Evolutionary conservation across 1,139 yeast species (phyloP), one percentile per base, ranked within the genome.

Genomic region (Nakaseomyces bracarensis): DNA sequence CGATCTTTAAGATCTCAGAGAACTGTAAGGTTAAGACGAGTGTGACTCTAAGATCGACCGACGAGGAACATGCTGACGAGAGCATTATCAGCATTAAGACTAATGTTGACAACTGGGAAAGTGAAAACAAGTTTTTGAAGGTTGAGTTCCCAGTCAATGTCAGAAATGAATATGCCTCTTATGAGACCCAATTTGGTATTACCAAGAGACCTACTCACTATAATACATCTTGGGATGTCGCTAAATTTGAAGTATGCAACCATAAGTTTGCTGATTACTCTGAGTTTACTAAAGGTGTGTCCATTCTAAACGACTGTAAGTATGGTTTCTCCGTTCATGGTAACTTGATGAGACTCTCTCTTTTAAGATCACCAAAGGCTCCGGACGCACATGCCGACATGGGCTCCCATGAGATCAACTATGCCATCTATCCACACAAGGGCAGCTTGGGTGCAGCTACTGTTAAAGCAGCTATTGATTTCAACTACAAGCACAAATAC

Each of bases 301-400:
- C 94, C 0, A 65, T 91, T 20, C 61, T 91, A 55, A 91, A 89
- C 60, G 81, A 86, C 63, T 74, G 79, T 60, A 91, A 91, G 64
- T 91, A 87, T 56, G 97, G 97, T 11, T 94, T 85, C 49, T 74
- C 94, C 1, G 79, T 89, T 16, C 96, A 86, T 56, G 97, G 97
- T 18, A 85, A 86, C 54, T 66, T 79, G 55, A 84, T 89, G 76
- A 75, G 96, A 41, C 69, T 91, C 44, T 84, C 95, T 1, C 67
- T 86, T 47, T 68, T 86, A 54, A 75, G 96, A 60, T 75, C 95
- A 19, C 85, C 96, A 28, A 87, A 87, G 63, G 83, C 86, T 13
- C 96, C 96, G 0, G 96, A 87, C 68, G 86, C 82, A 20, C 72
- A 76, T 56, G 96, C 97, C 3, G 97, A 91, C 61, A 86, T 91